Evolutionary conservation across 2,329 filamentous ascomycete species (phyloP).

Genomic region (Hypoxylon sp.): DNA sequence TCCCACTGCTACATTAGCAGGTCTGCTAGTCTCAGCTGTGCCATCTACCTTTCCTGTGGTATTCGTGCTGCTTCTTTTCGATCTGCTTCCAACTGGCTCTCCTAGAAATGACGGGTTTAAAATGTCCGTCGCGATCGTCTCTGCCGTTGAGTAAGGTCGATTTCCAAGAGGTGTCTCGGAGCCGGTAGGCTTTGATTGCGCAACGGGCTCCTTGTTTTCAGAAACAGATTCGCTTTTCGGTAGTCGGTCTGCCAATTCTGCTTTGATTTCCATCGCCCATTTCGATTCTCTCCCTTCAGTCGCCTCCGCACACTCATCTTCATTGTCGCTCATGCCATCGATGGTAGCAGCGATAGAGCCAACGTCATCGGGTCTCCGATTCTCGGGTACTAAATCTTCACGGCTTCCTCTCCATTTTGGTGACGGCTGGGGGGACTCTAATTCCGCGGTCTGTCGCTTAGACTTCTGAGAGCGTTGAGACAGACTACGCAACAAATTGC

Average conservation of each 20-base stretch:
- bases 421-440: slow-evolving; percentile 40
- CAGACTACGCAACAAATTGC: slow-evolving; percentile 61
- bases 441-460: slow-evolving; percentile 46
- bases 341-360: slow-evolving; percentile 72
- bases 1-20: slow-evolving; percentile 32
- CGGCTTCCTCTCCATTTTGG: slow-evolving; percentile 56
- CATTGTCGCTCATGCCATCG: slow-evolving; percentile 66
- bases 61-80: slow-evolving; percentile 47
- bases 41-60: slow-evolving; percentile 38
- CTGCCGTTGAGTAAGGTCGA: slow-evolving; percentile 49
- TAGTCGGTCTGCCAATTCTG: slow-evolving; percentile 54
- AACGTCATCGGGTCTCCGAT: slow-evolving; percentile 57
- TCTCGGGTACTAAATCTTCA: slow-evolving; percentile 63
- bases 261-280: slow-evolving; percentile 59
- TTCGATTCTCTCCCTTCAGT: slow-evolving; percentile 45
- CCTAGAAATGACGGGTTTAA: slow-evolving; percentile 41
- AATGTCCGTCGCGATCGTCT: slow-evolving; percentile 53
- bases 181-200: slow-evolving; percentile 32
- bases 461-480: slow-evolving; percentile 58
- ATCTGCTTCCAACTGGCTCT: slow-evolving; percentile 39
- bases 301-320: slow-evolving; percentile 54
- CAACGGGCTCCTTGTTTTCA: slow-evolving; percentile 18
- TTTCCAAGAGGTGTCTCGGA: slow-evolving; percentile 9
- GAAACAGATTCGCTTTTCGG: slow-evolving; percentile 22
- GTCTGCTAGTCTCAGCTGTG: slow-evolving; percentile 37